phyloP scores from a whole-genome alignment of 192 early-diverging fungal genomes.

The Funneliformis mosseae region DNA sequence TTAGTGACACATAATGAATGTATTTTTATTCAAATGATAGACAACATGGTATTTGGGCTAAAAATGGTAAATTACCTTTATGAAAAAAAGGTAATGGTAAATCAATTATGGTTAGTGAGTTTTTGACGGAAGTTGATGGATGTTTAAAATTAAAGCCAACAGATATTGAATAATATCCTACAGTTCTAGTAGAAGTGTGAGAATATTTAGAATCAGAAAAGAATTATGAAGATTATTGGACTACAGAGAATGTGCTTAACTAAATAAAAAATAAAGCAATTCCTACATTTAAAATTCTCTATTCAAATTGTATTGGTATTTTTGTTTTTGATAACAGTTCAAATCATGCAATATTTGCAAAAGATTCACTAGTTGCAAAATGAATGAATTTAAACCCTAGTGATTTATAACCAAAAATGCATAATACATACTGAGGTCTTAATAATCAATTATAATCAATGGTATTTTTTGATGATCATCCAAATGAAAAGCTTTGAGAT shows the following conservation, averaged over 20 bases:
- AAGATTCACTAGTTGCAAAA: slow-evolving; percentile 11
- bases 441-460: too few relatives aligned
- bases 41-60: not conserved
- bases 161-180: not conserved
- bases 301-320: slow-evolving; percentile 21
- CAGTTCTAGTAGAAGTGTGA: not conserved
- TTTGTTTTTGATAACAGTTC: slow-evolving; percentile 9
- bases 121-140: slow-evolving; percentile 13
- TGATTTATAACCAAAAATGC: slow-evolving; percentile 3
- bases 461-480: too few relatives aligned
- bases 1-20: too few relatives aligned
- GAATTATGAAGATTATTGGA: slow-evolving; percentile 25
- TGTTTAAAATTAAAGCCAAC: not conserved
- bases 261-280: slow-evolving; percentile 26
- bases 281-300: slow-evolving; percentile 18
- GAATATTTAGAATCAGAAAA: not conserved
- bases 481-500: too few relatives aligned
- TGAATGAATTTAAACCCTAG: slow-evolving; percentile 24
- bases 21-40: too few relatives aligned
- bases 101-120: not conserved
- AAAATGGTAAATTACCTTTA: not conserved
- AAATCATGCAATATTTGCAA: not conserved
- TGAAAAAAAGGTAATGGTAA: too few relatives aligned
- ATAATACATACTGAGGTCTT: too few relatives aligned
- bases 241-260: not conserved